phyloP scores from a whole-genome alignment of 345 rosid genomes.

The Chamaenerion angustifolium region DNA sequence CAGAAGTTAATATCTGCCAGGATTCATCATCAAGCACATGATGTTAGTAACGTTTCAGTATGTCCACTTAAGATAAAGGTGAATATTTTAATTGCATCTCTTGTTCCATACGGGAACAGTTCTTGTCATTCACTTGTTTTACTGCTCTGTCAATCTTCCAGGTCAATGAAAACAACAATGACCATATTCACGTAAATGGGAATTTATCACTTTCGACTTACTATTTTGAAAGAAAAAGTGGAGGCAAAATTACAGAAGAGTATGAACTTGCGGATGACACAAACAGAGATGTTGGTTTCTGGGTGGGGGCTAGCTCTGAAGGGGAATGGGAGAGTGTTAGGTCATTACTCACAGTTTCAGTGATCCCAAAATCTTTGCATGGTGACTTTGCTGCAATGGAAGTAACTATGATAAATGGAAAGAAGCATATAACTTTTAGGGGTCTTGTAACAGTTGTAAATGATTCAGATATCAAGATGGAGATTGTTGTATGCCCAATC shows the following conservation, averaged over 20 bases:
- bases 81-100: slow-evolving; percentile 7
- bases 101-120: background rate
- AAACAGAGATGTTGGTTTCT: slow-evolving; percentile 71
- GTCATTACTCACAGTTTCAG: slow-evolving; percentile 74
- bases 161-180: slow-evolving; percentile 33
- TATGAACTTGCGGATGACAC: slow-evolving; percentile 23
- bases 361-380: slow-evolving; percentile 54
- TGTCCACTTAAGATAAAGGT: slow-evolving; percentile 69
- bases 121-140: background rate
- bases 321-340: slow-evolving; percentile 75
- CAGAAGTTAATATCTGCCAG: slow-evolving; percentile 71
- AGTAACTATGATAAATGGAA: slow-evolving; percentile 75
- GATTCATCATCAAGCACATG: slow-evolving; percentile 47
- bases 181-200: slow-evolving; percentile 43
- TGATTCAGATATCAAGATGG: slow-evolving; percentile 75
- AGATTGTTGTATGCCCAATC: slow-evolving; percentile 36
- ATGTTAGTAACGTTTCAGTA: slow-evolving; percentile 33
- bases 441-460: slow-evolving; percentile 69
- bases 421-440: slow-evolving; percentile 85
- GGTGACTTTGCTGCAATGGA: slow-evolving; percentile 72
- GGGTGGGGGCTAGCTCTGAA: slow-evolving; percentile 54
- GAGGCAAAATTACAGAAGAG: slow-evolving; percentile 39
- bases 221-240: slow-evolving; percentile 59
- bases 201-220: slow-evolving; percentile 56
- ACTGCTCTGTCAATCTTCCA: slow-evolving; percentile 13